Base-by-base conservation (phyloP, 2,329 filamentous ascomycete species). In the Trichoderma koningii region DNA sequence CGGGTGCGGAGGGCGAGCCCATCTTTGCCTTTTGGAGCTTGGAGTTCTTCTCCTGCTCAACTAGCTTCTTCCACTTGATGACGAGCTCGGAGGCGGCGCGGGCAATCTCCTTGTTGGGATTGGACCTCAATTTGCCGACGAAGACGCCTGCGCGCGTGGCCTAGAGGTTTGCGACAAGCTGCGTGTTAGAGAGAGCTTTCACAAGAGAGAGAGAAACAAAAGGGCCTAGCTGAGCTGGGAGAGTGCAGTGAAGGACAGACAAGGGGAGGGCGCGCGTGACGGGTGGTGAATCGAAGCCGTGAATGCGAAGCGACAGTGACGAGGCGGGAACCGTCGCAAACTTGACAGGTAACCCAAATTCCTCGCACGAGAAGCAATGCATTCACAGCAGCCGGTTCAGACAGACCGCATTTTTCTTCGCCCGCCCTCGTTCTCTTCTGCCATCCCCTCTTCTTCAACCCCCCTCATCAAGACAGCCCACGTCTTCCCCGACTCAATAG, bases 141-240 rank as follows among this genome's bases (percentile, higher is more conserved):
- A 90, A 87, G 69, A 97, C 89, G 71, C 95, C 95, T 59, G 96
- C 94, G 71, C 90, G 91, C n/a, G 94, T 98, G 48, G 90, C 83
- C 87, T 89, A 67, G 62, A 53, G 45, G 2, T 42, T 17, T 63
- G 59, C 59, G 59, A 63, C 59, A 38, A 51, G 19, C 47, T 38
- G 34, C n/a, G 47, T 55, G 50, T 63, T 19, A 63, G 59, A 55
- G 17, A 26, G 34, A 5, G 3, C 12, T 38, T 10, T 14, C 64
- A 55, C 26, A 21, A 45, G 19, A 19, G 19, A 14, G 17, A 57
- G 42, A 34, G 30, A 51, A n/a, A 55, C 21, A 48, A 44, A 5
- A 12, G 45, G 12, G 15, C 19, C n/a, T 6, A 23, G 21, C 23
- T 14, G 9, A 51, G 23, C 10, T 38, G 17, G 23, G 34, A 5